Evolutionary conservation across 1,139 yeast genomes (phyloP), one percentile per base, ranked within the genome.

Genomic region (Yamadazyma oceani): DNA sequence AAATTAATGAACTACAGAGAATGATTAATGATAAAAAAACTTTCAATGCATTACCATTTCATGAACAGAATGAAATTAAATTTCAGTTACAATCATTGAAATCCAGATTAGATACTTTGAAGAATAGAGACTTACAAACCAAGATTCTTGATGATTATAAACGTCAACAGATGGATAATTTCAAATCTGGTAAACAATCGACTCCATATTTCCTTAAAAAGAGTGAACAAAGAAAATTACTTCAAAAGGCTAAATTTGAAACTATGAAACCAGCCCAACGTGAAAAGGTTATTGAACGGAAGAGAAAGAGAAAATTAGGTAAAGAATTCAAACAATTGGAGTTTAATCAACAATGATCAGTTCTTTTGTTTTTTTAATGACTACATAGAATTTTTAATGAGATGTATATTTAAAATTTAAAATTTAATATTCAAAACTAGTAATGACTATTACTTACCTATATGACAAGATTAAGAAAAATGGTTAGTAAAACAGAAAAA

Each of bases 251-350:
- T 60, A 86, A 86, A 62, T 92, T 84, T 66, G 94, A 87, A 47
- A 65, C 69, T 42, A 85, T 92, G 96, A 86, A 80, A 67, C 69
- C 83, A 32, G 73, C 75, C 43, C 96, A 92, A 58, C 76, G 95
- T 53, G 90, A 85, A 50, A 85, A 84, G 73, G 89, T 85, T 27
- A 78, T 92, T 76, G 96, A 89, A 64, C 78, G 96, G 58, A 86
- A 90, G 75, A 79, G 97, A 57, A 90, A 90, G 85, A 86, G 84
- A 76, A 79, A 87, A 60, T 73, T 90, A 57, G 96, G 96, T 53
- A 86, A 85, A 65, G 97, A 92, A 62, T 84, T 92, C 65, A 82
- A 79, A 60, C 81, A 79, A 56, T 74, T 90, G 70, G 90, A 83
- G 55, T 82, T 80, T 53, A 58, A 45, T 24, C 32, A 19, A 29